Evolutionary conservation across 176 grass and related monocot species (phyloP).

Genomic region (Metroxylon sagu): DNA sequence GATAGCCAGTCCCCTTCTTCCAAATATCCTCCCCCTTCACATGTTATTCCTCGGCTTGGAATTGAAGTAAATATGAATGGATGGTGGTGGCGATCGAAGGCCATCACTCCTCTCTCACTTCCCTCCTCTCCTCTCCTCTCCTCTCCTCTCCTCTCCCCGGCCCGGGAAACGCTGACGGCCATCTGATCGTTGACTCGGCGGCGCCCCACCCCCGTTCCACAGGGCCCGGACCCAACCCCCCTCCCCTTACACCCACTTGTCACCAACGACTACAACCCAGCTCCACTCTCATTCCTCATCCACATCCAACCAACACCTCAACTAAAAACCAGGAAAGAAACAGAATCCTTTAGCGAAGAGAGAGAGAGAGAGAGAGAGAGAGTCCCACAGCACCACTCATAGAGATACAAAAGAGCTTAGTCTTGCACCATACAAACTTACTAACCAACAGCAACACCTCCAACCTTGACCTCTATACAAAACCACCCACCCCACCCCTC

Average conservation of each 20-base stretch:
- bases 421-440: constrained; percentile 14
- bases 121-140: background rate
- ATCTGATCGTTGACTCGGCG: background rate
- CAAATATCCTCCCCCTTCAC: too few species aligned
- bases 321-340: background rate
- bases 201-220: background rate
- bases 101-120: too few species aligned
- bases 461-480: background rate
- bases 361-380: background rate
- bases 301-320: constrained; percentile 11
- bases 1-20: too few species aligned
- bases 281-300: constrained; percentile 4
- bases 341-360: background rate
- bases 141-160: background rate
- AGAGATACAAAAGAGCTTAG: constrained; percentile 3
- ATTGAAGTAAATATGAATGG: too few species aligned
- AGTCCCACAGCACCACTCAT: background rate
- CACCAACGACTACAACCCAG: constrained; percentile 7
- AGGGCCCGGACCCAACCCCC: background rate
- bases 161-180: background rate
- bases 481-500: constrained; percentile 1
- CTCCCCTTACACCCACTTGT: constrained; percentile 7
- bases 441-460: constrained; percentile 4
- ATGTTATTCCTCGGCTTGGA: too few species aligned
- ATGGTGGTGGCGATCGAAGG: too few species aligned